Evolutionary conservation across 257 asterid genomes (phyloP), one percentile per base, ranked within the genome.

Genomic region (Fraxinus excelsior): DNA sequence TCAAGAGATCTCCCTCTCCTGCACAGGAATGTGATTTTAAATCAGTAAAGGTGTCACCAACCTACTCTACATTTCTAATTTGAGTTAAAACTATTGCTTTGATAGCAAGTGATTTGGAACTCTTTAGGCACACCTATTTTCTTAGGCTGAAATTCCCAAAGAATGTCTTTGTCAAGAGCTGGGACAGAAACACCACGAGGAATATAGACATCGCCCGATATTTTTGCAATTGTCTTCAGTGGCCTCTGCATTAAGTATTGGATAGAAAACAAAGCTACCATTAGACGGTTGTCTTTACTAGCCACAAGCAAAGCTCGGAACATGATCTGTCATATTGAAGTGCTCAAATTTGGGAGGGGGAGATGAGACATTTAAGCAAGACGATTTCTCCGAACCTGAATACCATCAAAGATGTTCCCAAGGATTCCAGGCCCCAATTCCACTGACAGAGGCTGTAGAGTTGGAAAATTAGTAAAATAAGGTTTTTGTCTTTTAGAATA

Each of bases 161-260:
- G 95, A 32, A 74, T 89, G 77, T 96, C 99, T 83, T 96, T 96
- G 87, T 96, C 99, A 18, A 96, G 91, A 68, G 99, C 98, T 0
- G 99, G 99, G 74, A 96, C 99, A 80, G 99, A 90, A 46, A 96
- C 98, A 78, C 98, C 99, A 72, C 99, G 99, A 65, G 99, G 99
- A 86, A 96, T 96, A 78, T 96, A 96, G 72, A 96, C 99, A 90
- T 96, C 99, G 77, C 98, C 97, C 74, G 99, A 96, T 85, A 76
- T 96, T 80, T 82, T 85, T 40, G 99, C 99, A 74, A 96, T 96
- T 72, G 99, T 93, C 87, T 91, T 96, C 69, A 96, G 87, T 81
- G 99, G 99, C 89, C 99, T 95, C 99, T 95, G 98, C 66, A 80
- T 74, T 58, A 38, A 82, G 72, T 21, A 76, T 80, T 56, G 35